Conservation (phyloP, 345 rosid genomes). For the Dovyalis caffra region DNA sequence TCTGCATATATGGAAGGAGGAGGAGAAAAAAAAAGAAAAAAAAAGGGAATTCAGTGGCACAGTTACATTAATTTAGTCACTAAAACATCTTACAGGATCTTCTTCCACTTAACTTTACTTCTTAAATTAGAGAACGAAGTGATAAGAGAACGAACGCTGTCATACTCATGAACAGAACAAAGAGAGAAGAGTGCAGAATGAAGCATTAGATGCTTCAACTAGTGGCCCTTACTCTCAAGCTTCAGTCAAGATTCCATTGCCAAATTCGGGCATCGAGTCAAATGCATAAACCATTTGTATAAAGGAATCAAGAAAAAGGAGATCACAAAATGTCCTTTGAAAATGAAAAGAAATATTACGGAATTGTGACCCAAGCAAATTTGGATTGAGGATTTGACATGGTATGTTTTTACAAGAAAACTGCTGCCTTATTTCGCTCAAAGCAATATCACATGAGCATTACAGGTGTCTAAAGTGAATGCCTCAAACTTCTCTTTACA, state of each 20-base stretch:
- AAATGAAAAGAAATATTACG: not conserved
- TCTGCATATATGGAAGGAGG: too few species aligned
- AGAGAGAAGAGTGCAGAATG: slow-evolving; percentile 18
- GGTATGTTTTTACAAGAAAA: slow-evolving; percentile 20
- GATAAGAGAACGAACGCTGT: slow-evolving; percentile 4
- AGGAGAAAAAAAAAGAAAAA: not conserved
- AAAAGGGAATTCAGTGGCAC: not conserved
- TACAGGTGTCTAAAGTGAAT: not conserved
- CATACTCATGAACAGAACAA: slow-evolving; percentile 22
- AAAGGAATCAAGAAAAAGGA: slow-evolving; percentile 24
- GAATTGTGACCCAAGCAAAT: slow-evolving; percentile 13
- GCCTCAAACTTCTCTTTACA: not conserved
- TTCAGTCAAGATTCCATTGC: slow-evolving; percentile 34
- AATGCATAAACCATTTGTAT: slow-evolving; percentile 7
- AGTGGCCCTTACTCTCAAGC: slow-evolving; percentile 30
- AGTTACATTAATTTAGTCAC: not conserved
- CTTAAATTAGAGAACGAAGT: slow-evolving; percentile 8
- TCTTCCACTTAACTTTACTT: not conserved
- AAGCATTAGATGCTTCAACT: slow-evolving; percentile 44
- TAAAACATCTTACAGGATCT: slow-evolving; percentile 2
- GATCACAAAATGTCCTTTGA: slow-evolving; percentile 8
- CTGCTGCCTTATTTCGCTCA: not conserved
- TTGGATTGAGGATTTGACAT: slow-evolving; percentile 19
- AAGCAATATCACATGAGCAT: not conserved
- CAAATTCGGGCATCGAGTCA: slow-evolving; percentile 33